Percentiles rank a stretch among this genome's conserved stretches.
phyloP scores from a whole-genome alignment of 2,329 filamentous ascomycete species.

The Trematosphaeria pertusa region DNA sequence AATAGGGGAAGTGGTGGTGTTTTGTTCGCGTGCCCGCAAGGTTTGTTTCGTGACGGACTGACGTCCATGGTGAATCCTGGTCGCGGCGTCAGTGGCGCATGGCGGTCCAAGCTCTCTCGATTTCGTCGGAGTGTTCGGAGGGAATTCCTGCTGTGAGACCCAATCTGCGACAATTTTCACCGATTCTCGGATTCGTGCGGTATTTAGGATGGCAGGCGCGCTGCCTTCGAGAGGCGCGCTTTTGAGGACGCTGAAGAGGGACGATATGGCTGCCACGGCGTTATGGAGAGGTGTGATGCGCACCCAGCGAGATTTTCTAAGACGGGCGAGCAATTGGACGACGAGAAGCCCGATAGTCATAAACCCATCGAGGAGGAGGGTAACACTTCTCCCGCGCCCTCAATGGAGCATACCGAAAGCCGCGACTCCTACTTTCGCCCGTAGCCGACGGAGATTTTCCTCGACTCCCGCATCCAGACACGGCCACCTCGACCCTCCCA shows the following conservation, averaged over 20 bases:
- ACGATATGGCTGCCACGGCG: background rate
- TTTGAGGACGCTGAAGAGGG: slow-evolving; percentile 11
- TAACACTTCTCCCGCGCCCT: background rate
- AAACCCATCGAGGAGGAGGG: slow-evolving; percentile 7
- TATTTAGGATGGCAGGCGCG: slow-evolving; percentile 13
- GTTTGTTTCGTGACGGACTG: background rate
- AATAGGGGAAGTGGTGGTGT: slow-evolving; percentile 12
- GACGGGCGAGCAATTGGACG: slow-evolving; percentile 23
- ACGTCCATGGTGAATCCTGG: slow-evolving; percentile 6
- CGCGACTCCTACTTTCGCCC: slow-evolving; percentile 5
- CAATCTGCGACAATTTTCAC: slow-evolving; percentile 12
- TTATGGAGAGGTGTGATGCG: slow-evolving; percentile 4
- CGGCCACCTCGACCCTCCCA: slow-evolving; percentile 82
- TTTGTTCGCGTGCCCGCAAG: background rate
- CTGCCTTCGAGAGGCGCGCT: slow-evolving; percentile 9
- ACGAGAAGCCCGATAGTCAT: slow-evolving; percentile 3
- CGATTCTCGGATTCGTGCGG: background rate
- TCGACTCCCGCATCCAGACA: slow-evolving; percentile 68
- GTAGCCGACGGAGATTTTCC: slow-evolving; percentile 65
- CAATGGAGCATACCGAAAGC: background rate
- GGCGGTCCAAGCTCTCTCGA: too few species aligned
- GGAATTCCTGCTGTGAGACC: too few species aligned
- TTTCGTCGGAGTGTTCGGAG: too few species aligned
- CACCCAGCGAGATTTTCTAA: slow-evolving; percentile 24
- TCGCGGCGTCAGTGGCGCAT: too few species aligned